Evolutionary conservation across 139 green algal species (phyloP), one percentile per base, ranked within the genome.

Genomic region (Diplosphaera chodatii): DNA sequence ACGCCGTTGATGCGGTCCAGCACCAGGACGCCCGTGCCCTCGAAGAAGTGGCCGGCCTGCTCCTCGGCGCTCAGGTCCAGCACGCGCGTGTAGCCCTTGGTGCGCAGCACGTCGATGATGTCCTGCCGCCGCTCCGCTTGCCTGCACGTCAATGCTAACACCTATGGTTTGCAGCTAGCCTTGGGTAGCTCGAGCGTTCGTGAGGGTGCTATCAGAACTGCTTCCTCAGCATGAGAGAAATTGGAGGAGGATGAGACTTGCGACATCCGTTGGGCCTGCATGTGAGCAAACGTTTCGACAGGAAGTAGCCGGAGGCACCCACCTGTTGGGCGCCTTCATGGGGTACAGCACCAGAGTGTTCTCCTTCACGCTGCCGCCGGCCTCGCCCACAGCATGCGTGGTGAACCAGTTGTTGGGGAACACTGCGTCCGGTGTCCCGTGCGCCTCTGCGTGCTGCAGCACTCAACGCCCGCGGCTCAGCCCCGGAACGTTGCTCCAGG

Each of bases 391-490:
- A 21, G 78, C 64, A 73, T 91, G 87, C 0, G 87, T 91, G 70
- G 64, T 81, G 72, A 92, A 96, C 92, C 94, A 98, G 90, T 98
- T 98, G 89, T 98, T 98, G 68, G 94, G 94, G 82, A 98, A 98
- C 62, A 90, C 85, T 0, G 94, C 91, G 73, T 98, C 94, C 10
- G 94, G 94, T 0, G 94, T 97, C 74, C 88, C 88, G 75, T 97
- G 91, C 23, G 66, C 29, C 56, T 88, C 68, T 64, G 63, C 80
- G 80, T 97, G 92, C 74, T 92, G 37, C 37, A 48, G 37, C 10
- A 10, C 8, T 48, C 8, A 20, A 48, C 6, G 37, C 10, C 8
- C 37, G 8, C 6, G 6, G 37, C 10, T 48, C n/a, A n/a, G n/a
- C n/a, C n/a, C n/a, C n/a, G n/a, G n/a, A n/a, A n/a, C n/a, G n/a